Evolutionary conservation across 2,329 filamentous ascomycete species (phyloP), one percentile per base, ranked within the genome.

Genomic region (Leptographium radiaticola): DNA sequence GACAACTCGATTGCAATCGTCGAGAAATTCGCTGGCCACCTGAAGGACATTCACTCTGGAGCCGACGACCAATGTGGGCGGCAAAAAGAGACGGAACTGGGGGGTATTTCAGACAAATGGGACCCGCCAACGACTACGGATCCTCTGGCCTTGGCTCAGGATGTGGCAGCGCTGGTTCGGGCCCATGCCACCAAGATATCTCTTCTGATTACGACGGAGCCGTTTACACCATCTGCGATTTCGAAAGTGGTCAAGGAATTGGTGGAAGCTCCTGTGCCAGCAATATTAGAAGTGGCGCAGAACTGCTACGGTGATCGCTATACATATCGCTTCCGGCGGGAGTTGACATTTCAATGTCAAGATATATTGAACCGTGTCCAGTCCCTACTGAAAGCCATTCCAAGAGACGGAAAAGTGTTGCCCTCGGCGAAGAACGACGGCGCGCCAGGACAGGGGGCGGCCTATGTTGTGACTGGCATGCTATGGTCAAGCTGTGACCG

Each of bases 101-200:
- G n/a, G 39, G 12, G 10, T 36, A 2, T 20, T 6, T 20, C 10
- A 11, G 13, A 43, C 1, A 8, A n/a, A 57, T 39, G 48, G 30
- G 44, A 53, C 56, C 52, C 49, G 38, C 55, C 49, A 42, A 56
- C 59, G 2, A 57, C 59, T 42, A 34, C 80, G 64, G 68, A 85
- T 58, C 74, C 81, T 11, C 76, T 95, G 30, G 70, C 80, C 15
- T 75, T 91, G 55, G 80, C 90, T 38, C 77, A 79, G 61, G 84
- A 90, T 62, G 78, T 86, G 0, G 79, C 87, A 0, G 79, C 76
- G 31, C 75, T 94, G 6, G 80, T 95, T 56, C 83, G 81, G 65
- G 87, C 89, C 0, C 89, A 96, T 64, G 80, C 84, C 2, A 95
- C 89, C 7, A 95, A 95, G 58, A 75, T 96, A 31, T 91, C 87